Percentiles rank a stretch among this genome's conserved stretches.
phyloP scores from a whole-genome alignment of 2,329 filamentous ascomycete genomes.

The Myriangium duriaei region DNA sequence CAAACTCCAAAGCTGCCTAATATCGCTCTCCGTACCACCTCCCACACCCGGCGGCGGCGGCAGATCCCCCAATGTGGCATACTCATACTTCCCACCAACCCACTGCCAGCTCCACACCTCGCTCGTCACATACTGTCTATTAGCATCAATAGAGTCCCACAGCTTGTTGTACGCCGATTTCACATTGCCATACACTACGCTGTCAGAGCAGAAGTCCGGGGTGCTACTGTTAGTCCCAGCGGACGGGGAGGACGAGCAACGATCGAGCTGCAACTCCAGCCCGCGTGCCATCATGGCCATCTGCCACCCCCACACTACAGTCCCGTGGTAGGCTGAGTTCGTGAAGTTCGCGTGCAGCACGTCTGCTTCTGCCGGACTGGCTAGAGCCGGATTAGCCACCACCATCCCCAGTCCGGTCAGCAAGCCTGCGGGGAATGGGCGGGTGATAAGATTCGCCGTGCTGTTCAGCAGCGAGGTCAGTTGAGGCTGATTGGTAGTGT shows the following conservation, averaged over 20 bases:
- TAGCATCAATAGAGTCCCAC: slow-evolving; percentile 49
- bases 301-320: slow-evolving; percentile 54
- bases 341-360: slow-evolving; percentile 41
- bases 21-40: slow-evolving; percentile 34
- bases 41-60: slow-evolving; percentile 32
- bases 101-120: slow-evolving; percentile 55
- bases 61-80: slow-evolving; percentile 40
- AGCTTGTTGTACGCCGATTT: slow-evolving; percentile 44
- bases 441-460: slow-evolving; percentile 44
- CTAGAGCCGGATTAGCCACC: slow-evolving; percentile 50
- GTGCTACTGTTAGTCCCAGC: too few species aligned
- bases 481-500: slow-evolving; percentile 45
- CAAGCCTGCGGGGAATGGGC: slow-evolving; percentile 47
- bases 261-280: slow-evolving; percentile 42
- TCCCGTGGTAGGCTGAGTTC: slow-evolving; percentile 49
- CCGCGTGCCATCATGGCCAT: slow-evolving; percentile 53
- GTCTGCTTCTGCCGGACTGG: slow-evolving; percentile 25
- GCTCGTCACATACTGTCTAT: slow-evolving; percentile 37
- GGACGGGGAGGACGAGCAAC: slow-evolving; percentile 29
- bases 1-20: slow-evolving; percentile 46
- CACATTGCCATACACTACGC: slow-evolving; percentile 29
- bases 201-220: slow-evolving; percentile 41
- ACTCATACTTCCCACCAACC: slow-evolving; percentile 33
- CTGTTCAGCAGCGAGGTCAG: slow-evolving; percentile 45
- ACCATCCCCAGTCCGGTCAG: slow-evolving; percentile 44